Conservation (phyloP, 176 grass and related monocot genomes). For the Elaeis guineensis region DNA sequence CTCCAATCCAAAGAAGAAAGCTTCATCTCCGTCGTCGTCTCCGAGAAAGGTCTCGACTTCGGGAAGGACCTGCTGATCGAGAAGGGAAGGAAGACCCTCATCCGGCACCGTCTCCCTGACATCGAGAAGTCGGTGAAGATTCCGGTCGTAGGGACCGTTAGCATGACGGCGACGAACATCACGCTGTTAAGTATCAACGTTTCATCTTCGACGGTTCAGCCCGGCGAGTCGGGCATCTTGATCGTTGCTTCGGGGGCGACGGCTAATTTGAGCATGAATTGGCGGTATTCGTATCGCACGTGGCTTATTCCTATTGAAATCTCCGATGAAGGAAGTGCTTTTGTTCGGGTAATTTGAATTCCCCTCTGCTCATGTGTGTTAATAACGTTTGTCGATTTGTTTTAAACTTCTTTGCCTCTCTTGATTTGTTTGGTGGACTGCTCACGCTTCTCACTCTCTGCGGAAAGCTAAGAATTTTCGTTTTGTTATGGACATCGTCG, state of each 20-base stretch:
- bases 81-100: slow-evolving; percentile 41
- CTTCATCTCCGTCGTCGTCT: slow-evolving; percentile 66
- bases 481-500: no score
- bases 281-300: slow-evolving; percentile 61
- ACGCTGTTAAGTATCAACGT: slow-evolving; percentile 38
- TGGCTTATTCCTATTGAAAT: slow-evolving; percentile 51
- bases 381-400: no score
- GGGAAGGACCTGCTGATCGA: slow-evolving; percentile 71
- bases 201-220: slow-evolving; percentile 34
- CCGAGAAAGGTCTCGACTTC: slow-evolving; percentile 72
- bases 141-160: slow-evolving; percentile 54
- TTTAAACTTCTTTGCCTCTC: no score
- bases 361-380: no score
- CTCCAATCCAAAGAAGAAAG: not conserved
- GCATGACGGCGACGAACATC: slow-evolving; percentile 42
- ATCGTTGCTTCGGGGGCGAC: slow-evolving; percentile 61
- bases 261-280: slow-evolving; percentile 62
- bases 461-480: no score
- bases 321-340: slow-evolving; percentile 64
- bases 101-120: slow-evolving; percentile 47
- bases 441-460: no score
- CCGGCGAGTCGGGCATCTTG: slow-evolving; percentile 52
- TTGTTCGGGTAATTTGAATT: slow-evolving; percentile 48
- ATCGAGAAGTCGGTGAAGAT: slow-evolving; percentile 53
- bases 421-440: no score